phyloP scores from a whole-genome alignment of 805 yeast genomes.

The Saturnispora hagleri region DNA sequence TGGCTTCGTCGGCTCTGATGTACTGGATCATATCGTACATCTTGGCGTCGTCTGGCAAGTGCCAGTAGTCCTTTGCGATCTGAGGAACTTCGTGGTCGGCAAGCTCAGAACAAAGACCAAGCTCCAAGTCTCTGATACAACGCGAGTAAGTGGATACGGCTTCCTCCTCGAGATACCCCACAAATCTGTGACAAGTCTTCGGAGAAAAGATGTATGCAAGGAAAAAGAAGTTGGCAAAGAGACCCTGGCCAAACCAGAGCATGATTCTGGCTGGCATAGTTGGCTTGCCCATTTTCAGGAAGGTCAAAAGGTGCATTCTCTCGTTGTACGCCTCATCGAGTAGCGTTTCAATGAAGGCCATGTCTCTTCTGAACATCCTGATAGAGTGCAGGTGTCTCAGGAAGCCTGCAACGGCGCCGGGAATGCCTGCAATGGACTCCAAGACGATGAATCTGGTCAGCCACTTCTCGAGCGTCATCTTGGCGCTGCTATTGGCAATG shows the following conservation, averaged over 20 bases:
- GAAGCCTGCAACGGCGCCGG: constrained; percentile 70
- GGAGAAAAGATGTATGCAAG: constrained; percentile 50
- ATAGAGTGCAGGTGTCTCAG: constrained; percentile 58
- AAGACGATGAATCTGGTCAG: constrained; percentile 51
- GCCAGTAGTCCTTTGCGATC: constrained; percentile 59
- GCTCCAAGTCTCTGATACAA: constrained; percentile 43
- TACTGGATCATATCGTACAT: constrained; percentile 52
- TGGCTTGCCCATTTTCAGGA: constrained; percentile 56
- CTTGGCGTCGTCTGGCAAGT: constrained; percentile 40
- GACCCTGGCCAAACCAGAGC: constrained; percentile 59
- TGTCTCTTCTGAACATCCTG: constrained; percentile 52
- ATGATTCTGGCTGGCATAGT: constrained; percentile 45
- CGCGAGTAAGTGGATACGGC: constrained; percentile 64
- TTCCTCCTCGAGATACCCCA: constrained; percentile 71
- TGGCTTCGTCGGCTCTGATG: constrained; percentile 69
- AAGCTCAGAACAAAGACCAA: constrained; percentile 42
- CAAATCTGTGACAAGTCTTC: constrained; percentile 61
- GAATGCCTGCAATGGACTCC: constrained; percentile 73
- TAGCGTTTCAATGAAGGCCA: constrained; percentile 68
- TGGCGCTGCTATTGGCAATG: constrained; percentile 27
- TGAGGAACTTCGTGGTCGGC: constrained; percentile 40
- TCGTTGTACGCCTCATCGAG: constrained; percentile 72
- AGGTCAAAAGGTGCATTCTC: constrained; percentile 66
- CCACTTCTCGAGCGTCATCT: constrained; percentile 60
- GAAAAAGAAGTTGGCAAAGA: constrained; percentile 60